These are phyloP conservation scores for Saccharomyces hybrid DNA, from an alignment of 1,139 yeast species.

Conservation along the genomic window DNA sequence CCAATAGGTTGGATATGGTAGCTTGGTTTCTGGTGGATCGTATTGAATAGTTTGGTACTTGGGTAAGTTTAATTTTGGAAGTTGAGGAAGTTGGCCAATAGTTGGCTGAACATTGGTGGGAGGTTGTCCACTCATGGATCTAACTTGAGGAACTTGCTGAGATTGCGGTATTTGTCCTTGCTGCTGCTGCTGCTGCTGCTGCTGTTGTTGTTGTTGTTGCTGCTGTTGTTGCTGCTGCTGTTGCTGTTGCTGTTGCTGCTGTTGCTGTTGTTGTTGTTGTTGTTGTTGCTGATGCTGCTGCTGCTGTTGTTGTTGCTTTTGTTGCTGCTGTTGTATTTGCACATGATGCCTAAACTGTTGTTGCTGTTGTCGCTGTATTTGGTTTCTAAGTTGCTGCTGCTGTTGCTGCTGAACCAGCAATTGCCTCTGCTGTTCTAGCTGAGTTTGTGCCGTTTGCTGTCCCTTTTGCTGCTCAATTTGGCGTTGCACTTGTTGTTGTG, in stretches of 20 bases:
- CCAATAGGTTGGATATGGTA: constrained; percentile 43
- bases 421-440: constrained; percentile 8
- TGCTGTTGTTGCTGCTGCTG: constrained; percentile 7
- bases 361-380: constrained; percentile 7
- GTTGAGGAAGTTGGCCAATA: constrained; percentile 16
- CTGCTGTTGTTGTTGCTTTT: constrained; percentile 21
- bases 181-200: constrained; percentile 4
- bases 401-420: constrained; percentile 6
- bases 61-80: constrained; percentile 28
- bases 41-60: constrained; percentile 24
- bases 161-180: constrained; percentile 2
- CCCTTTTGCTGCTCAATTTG: constrained; percentile 30
- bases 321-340: constrained; percentile 16
- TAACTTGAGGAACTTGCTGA: background rate
- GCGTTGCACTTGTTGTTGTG: constrained; percentile 31
- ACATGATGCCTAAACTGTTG: constrained; percentile 12
- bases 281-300: constrained; percentile 20
- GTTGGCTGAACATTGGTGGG: constrained; percentile 4
- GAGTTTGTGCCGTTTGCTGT: constrained; percentile 25
- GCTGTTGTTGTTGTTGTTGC: constrained; percentile 8
- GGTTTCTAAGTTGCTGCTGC: constrained; percentile 10
- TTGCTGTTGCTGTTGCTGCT: constrained; percentile 9
- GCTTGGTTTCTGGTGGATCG: constrained; percentile 25
- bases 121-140: constrained; percentile 6
- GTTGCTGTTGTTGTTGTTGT: constrained; percentile 13